A percentile compares a stretch with the other conserved stretches of the same genome.
Evolutionary conservation across 2,329 filamentous ascomycete genomes (phyloP).

Genomic region (Ustulina deusta): DNA sequence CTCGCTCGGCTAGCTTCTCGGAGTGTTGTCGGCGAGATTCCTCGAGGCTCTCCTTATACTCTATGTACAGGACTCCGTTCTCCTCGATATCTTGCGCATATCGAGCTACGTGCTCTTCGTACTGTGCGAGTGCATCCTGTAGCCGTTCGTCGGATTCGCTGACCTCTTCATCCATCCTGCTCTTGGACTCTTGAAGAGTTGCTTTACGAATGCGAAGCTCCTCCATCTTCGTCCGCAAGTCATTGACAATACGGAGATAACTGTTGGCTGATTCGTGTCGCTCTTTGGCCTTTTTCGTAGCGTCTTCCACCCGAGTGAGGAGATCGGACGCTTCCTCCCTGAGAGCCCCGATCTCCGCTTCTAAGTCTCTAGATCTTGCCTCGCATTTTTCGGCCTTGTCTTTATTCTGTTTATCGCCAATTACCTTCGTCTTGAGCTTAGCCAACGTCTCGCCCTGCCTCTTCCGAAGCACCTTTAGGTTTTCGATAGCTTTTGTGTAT

Average conservation of each 20-base stretch:
- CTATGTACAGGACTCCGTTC: slow-evolving; percentile 72
- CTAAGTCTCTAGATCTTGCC: slow-evolving; percentile 73
- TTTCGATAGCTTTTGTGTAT: slow-evolving; percentile 97
- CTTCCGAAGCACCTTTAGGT: slow-evolving; percentile 88
- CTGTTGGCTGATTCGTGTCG: slow-evolving; percentile 79
- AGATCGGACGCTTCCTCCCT: slow-evolving; percentile 69
- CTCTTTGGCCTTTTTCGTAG: slow-evolving; percentile 68
- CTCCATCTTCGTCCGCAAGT: slow-evolving; percentile 80
- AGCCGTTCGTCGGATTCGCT: slow-evolving; percentile 82
- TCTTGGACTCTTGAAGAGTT: slow-evolving; percentile 76
- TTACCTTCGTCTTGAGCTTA: slow-evolving; percentile 79
- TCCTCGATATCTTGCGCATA: slow-evolving; percentile 73
- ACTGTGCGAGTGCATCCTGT: slow-evolving; percentile 77
- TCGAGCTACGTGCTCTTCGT: slow-evolving; percentile 77
- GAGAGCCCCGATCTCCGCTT: slow-evolving; percentile 73
- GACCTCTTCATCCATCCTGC: slow-evolving; percentile 78
- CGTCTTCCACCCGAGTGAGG: slow-evolving; percentile 70
- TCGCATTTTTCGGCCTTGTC: slow-evolving; percentile 81
- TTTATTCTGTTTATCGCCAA: slow-evolving; percentile 84
- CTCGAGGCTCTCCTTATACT: slow-evolving; percentile 67
- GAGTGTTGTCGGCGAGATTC: slow-evolving; percentile 61
- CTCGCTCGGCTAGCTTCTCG: slow-evolving; percentile 72
- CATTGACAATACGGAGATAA: slow-evolving; percentile 79
- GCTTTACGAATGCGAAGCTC: slow-evolving; percentile 77
- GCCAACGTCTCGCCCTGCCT: slow-evolving; percentile 81